Base-by-base conservation (phyloP, 257 asterid species). In the Solanum ahanhuiri region DNA sequence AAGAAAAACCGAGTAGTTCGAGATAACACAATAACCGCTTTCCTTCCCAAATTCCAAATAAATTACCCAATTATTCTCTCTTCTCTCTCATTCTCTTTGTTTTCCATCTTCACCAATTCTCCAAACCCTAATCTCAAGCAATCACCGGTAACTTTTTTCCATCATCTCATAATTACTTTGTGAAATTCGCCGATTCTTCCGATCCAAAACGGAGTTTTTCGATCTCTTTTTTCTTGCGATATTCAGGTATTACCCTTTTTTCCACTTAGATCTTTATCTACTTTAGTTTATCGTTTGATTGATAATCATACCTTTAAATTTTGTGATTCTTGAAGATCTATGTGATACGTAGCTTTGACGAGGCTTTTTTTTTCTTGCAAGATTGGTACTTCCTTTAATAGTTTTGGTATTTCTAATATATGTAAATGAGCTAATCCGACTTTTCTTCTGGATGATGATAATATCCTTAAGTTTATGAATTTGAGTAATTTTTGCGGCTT, bases 41-140 rank as follows among this genome's bases (percentile, higher is more conserved):
- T 79, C 41, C 28, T 48, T 81, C 5, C 11, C 82, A 37, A 73
- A 37, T 73, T 25, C 64, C 83, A 48, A 81, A 48, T 81, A 81
- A 81, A 28, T 81, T 28, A 81, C 67, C 25, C 43, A 25, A 9
- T 41, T 73, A 73, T 34, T 72, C 81, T 33, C 31, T 35, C 31
- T 34, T 71, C 54, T 73, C 54, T 77, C 64, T 43, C 23, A 71
- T 71, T 31, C 39, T 33, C 43, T 34, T 9, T 71, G n/a, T 70
- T 64, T 37, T 25, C 22, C 63, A 64, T 34, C 23, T 66, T 37
- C 23, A 41, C 81, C 81, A 43, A 45, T 45, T 81, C 28, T 17
- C 28, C 82, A 84, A 84, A 84, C 87, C 87, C 87, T 84, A 84
- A 67, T 84, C 33, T 67, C 28, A 30, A 67, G 64, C 83, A 79